Base-by-base conservation (phyloP, 352 stramenopile genomes). In the Elongisporangium anandrum region DNA sequence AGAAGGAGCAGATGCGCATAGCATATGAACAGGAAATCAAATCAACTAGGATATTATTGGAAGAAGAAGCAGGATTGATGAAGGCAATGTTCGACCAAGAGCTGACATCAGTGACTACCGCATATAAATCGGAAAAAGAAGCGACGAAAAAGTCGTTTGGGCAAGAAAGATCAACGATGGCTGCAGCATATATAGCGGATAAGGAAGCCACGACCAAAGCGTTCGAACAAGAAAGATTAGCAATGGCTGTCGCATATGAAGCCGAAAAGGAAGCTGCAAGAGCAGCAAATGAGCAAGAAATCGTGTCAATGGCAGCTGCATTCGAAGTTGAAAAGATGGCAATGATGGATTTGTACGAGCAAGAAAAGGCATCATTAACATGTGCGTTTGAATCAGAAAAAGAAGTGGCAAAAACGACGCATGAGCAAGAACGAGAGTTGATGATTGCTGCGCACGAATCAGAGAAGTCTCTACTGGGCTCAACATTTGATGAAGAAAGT, bases 1-100 rank as follows among this genome's bases (percentile, higher is more conserved):
- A 52, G 67, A 50, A 68, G 10, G 55, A 73, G 10, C 55, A 57
- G 15, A 59, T 68, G 50, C 66, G 53, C 20, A 20, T 47, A 20
- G 41, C 53, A 21, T 73, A 59, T 54, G 52, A 57, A 10, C 52
- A 68, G 29, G 29, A 41, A 41, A 15, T 4, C 13, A 41, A 41
- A 15, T 34, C 24, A 8, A 41, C 29, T 15, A 41, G 9, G 29
- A 15, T 41, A 15, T 13, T 41, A 15, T 41, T 41, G 1, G 29
- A 41, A 1, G 5, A 41, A 13, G 29, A 41, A 41, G 13, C 6
- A 13, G 9, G 4, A 15, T 15, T 15, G 9, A 41, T 41, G 29
- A 41, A 41, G 9, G 13, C 6, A 15, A 15, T 13, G 29, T 41
- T 41, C 29, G 29, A 1, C 5, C 29, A 41, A 41, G 29, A 41